These are phyloP conservation scores for Lojkania enalia DNA, from an alignment of 2,329 filamentous ascomycete species.

Conservation along the genomic window DNA sequence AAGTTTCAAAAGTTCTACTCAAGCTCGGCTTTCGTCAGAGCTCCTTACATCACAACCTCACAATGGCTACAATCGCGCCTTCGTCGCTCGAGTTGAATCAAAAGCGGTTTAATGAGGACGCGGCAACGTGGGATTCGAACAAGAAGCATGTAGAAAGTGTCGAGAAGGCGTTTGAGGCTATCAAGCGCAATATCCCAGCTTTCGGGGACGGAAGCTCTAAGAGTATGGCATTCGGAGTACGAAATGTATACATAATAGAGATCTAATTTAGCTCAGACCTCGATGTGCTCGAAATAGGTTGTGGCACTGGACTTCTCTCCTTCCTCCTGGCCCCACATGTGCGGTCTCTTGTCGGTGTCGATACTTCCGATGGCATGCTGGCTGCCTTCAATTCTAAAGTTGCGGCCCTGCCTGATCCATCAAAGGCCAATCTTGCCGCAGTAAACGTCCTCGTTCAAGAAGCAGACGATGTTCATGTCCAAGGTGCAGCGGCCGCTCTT, in stretches of 20 bases:
- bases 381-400: constrained; percentile 54
- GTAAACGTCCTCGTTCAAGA: constrained; percentile 54
- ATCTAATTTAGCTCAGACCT: constrained; percentile 25
- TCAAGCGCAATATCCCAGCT: constrained; percentile 46
- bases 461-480: constrained; percentile 50
- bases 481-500: constrained; percentile 39
- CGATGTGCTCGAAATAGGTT: constrained; percentile 60
- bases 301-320: constrained; percentile 60
- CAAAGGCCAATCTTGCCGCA: constrained; percentile 49
- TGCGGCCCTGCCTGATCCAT: constrained; percentile 21
- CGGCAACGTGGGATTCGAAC: constrained; percentile 59
- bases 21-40: not conserved
- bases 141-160: constrained; percentile 53
- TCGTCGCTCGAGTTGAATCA: constrained; percentile 39
- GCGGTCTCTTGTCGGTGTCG: constrained; percentile 55
- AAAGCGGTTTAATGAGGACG: constrained; percentile 59
- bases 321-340: constrained; percentile 54
- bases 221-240: constrained; percentile 14
- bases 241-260: not conserved
- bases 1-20: too few relatives aligned
- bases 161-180: constrained; percentile 50
- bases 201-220: constrained; percentile 35
- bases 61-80: constrained; percentile 9
- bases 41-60: not conserved
- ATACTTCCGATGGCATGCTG: constrained; percentile 61